phyloP scores from a whole-genome alignment of 768 basidiomycete species.

The Hypsizygus marmoreus region DNA sequence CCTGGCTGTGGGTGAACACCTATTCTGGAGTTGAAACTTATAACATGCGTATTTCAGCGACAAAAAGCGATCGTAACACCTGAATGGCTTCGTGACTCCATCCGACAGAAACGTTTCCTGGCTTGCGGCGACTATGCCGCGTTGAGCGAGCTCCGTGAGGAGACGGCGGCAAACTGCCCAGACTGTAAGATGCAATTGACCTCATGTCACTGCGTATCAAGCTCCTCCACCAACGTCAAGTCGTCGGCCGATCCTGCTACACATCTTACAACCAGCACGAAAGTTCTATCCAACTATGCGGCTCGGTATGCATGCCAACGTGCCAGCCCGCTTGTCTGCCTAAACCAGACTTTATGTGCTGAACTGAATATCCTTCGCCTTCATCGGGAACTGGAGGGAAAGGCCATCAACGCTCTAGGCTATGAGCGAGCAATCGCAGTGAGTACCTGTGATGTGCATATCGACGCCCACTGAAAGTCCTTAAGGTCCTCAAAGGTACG shows the following conservation, averaged over 20 bases:
- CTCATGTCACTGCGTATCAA: constrained; percentile 7
- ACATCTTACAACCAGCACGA: constrained; percentile 10
- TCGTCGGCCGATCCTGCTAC: constrained; percentile 8
- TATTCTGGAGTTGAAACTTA: constrained; percentile 7
- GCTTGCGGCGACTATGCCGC: constrained; percentile 62
- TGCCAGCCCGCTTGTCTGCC: constrained; percentile 65
- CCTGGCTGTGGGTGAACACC: constrained; percentile 51
- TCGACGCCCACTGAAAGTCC: constrained; percentile 10
- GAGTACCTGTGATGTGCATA: constrained; percentile 26
- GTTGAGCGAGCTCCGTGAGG: constrained; percentile 48
- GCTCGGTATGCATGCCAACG: constrained; percentile 61
- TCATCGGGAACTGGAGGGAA: constrained; percentile 65
- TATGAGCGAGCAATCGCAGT: constrained; percentile 77
- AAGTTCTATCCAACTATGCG: constrained; percentile 32
- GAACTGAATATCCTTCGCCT: constrained; percentile 61
- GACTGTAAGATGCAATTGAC: constrained; percentile 27
- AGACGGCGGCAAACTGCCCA: constrained; percentile 47
- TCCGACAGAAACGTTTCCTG: constrained; percentile 41
- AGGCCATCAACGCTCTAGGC: constrained; percentile 65
- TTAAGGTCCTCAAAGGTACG: constrained; percentile 51
- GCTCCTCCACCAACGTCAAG: constrained; percentile 1
- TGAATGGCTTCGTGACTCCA: constrained; percentile 67
- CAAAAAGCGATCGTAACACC: constrained; percentile 70
- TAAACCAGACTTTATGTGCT: constrained; percentile 63
- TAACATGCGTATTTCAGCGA: constrained; percentile 43